Conservation (phyloP, 1,284 basidiomycete species). For the Pulveroboletus ridleyi region DNA sequence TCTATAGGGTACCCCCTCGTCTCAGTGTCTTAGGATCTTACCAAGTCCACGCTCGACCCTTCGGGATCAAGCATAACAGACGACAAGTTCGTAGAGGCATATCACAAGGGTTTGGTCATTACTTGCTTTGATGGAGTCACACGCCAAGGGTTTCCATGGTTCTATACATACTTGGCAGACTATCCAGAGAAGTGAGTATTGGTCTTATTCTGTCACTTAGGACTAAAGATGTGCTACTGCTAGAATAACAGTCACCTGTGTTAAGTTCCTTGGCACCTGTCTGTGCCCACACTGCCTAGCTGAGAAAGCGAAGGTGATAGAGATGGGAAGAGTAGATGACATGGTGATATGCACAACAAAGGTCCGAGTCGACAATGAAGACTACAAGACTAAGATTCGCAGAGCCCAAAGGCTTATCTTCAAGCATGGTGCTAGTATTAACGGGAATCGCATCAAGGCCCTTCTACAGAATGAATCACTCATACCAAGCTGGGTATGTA, state of each 20-base stretch:
- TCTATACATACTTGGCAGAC: neutral
- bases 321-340: neutral
- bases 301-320: neutral
- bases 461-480: neutral
- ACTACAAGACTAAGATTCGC: neutral
- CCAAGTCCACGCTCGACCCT: no score
- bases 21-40: no score
- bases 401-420: neutral
- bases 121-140: neutral
- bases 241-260: neutral
- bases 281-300: neutral
- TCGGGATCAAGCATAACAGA: no score
- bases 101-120: no score
- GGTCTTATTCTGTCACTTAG: no score
- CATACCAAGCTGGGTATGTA: neutral
- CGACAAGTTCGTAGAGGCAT: neutral
- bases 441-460: neutral
- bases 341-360: neutral
- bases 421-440: constrained; percentile 2
- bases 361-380: neutral
- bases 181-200: constrained; percentile 7
- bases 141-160: neutral
- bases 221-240: no score
- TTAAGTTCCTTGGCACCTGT: neutral
- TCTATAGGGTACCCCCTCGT: no score